Percentiles rank a stretch among this genome's conserved stretches.
Conservation (phyloP, 768 basidiomycete species). For the Cystofilobasidium ferigula region DNA sequence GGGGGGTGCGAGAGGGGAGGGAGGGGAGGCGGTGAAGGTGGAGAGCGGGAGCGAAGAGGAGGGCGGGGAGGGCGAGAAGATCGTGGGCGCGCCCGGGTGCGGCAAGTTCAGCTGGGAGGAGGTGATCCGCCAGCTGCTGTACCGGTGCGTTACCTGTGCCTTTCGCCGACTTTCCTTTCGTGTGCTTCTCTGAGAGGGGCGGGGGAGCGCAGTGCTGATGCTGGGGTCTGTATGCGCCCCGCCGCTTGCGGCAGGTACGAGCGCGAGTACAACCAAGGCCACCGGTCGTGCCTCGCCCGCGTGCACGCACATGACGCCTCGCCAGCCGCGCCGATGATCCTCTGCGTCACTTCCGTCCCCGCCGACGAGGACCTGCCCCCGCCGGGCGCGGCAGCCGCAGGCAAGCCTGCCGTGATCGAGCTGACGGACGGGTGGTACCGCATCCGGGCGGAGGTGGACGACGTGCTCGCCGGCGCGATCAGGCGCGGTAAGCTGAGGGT, state of each 20-base stretch:
- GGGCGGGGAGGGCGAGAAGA: constrained; percentile 29
- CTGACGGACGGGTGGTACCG: constrained; percentile 98
- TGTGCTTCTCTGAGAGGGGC: too few relatives aligned
- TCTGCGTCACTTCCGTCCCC: constrained; percentile 68
- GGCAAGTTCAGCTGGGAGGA: constrained; percentile 71
- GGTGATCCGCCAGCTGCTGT: constrained; percentile 68
- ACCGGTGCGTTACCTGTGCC: constrained; percentile 73
- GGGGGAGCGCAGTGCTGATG: too few relatives aligned
- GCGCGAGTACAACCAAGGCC: constrained; percentile 64
- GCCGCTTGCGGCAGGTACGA: constrained; percentile 68
- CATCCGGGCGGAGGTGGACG: constrained; percentile 64
- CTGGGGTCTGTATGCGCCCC: not conserved
- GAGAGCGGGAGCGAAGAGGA: not conserved
- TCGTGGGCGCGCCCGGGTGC: too few relatives aligned
- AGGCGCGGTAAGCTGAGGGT: constrained; percentile 54
- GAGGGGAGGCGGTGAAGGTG: constrained; percentile 27
- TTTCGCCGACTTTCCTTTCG: too few relatives aligned
- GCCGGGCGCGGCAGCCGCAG: not conserved
- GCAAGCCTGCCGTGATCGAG: constrained; percentile 52
- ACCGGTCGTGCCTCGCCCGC: constrained; percentile 67
- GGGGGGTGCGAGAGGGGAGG: not conserved
- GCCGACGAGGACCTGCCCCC: constrained; percentile 46
- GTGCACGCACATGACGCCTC: constrained; percentile 76
- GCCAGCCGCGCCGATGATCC: constrained; percentile 64
- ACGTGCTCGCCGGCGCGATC: constrained; percentile 58